Evolutionary conservation across 2,329 filamentous ascomycete genomes (phyloP).

Genomic region (Aspergillus fischeri): DNA sequence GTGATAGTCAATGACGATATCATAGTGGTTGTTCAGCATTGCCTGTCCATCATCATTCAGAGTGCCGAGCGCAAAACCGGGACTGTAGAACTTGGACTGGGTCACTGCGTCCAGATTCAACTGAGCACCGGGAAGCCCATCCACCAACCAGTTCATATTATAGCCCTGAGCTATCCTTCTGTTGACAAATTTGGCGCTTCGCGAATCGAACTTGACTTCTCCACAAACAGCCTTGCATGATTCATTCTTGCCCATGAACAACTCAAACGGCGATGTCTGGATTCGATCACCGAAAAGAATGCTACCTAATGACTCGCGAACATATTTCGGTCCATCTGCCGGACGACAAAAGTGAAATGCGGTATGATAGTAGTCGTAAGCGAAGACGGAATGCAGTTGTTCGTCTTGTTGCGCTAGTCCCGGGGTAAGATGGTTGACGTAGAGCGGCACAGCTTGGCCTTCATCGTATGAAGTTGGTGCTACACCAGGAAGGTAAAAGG

Average conservation of each 20-base stretch:
- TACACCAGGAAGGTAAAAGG: conserved; percentile 95
- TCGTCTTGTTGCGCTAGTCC: conserved; percentile 72
- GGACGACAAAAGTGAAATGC: conserved; percentile 86
- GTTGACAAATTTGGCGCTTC: conserved; percentile 75
- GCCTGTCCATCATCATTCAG: conserved; percentile 53
- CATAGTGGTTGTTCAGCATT: conserved; percentile 88
- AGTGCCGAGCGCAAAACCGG: conserved; percentile 76
- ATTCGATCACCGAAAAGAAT: conserved; percentile 97
- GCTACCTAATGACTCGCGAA: conserved; percentile 87
- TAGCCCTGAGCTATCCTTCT: conserved; percentile 77
- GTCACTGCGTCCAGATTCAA: conserved; percentile 72
- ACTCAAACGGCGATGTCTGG: conserved; percentile 89
- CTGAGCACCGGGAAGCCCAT: conserved; percentile 88
- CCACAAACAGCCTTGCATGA: conserved; percentile 78
- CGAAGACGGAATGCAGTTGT: conserved; percentile 84
- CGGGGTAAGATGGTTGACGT: conserved; percentile 90
- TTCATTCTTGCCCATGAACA: conserved; percentile 83
- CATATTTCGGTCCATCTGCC: conserved; percentile 67
- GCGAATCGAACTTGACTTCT: conserved; percentile 60
- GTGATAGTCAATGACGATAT: conserved; percentile 91
- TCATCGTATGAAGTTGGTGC: conserved; percentile 86
- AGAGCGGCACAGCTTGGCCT: conserved; percentile 75
- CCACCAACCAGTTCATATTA: conserved; percentile 92
- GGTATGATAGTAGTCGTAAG: conserved; percentile 92
- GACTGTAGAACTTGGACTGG: conserved; percentile 77